Conservation (phyloP, 2,329 filamentous ascomycete genomes). For the Colletotrichum sp. region DNA sequence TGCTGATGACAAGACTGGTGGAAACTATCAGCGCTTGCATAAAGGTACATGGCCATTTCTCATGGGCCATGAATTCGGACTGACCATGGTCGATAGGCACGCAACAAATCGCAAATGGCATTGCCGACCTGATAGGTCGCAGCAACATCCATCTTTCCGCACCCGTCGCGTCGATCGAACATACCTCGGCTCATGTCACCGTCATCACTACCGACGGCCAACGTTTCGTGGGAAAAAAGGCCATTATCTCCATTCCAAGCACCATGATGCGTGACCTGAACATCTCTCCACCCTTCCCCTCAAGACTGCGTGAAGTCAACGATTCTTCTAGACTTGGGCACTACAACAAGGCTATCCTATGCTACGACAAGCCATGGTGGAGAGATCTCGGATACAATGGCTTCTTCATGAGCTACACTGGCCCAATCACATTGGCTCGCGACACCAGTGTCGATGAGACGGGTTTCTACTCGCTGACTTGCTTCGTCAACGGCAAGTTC, state of each 20-base stretch:
- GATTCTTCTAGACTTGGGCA: constrained; percentile 42
- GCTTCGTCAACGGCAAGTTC: constrained; percentile 43
- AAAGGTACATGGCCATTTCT: constrained; percentile 14
- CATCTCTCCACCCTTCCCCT: constrained; percentile 50
- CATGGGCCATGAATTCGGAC: background rate
- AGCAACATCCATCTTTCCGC: constrained; percentile 22
- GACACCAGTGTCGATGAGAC: constrained; percentile 42
- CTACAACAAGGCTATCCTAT: constrained; percentile 47
- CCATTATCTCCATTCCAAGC: constrained; percentile 54
- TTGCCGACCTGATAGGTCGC: constrained; percentile 29
- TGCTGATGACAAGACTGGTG: constrained; percentile 38
- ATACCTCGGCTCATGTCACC: constrained; percentile 14
- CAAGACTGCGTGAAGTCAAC: constrained; percentile 36
- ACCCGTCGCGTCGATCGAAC: constrained; percentile 28
- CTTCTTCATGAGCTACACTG: constrained; percentile 43
- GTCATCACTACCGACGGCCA: constrained; percentile 28
- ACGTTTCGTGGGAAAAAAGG: constrained; percentile 37
- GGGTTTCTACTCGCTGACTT: constrained; percentile 39
- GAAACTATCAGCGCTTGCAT: constrained; percentile 37
- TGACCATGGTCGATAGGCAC: constrained; percentile 17
- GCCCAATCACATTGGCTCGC: constrained; percentile 42
- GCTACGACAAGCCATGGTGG: constrained; percentile 38
- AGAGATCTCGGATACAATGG: constrained; percentile 38
- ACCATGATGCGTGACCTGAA: constrained; percentile 50
- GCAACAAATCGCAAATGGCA: constrained; percentile 28